Evolutionary conservation across 768 basidiomycete genomes (phyloP), one percentile per base, ranked within the genome.

Genomic region (Hygrophoropsis aurantiaca): DNA sequence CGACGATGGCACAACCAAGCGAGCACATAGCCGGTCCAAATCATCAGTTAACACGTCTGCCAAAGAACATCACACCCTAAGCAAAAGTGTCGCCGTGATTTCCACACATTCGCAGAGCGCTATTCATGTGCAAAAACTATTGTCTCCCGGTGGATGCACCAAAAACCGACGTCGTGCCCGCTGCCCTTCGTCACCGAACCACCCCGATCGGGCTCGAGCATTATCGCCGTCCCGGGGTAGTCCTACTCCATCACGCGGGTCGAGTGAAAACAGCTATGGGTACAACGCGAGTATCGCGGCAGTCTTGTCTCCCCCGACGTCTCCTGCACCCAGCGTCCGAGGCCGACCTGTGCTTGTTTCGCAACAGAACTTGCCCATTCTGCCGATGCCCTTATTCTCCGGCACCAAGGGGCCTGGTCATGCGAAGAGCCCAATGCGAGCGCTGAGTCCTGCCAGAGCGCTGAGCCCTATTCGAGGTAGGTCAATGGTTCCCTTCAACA

Each of bases 401-500:
- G 20, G 44, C 13, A 20, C 30, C 21, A 6, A 19, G 15, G 18
- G 15, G 23, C 13, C 24, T 50, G 37, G 3, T 13, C 13, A 42
- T 23, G 32, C 49, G 1, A 46, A n/a, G 13, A 64, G 53, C 26
- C 53, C 58, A 3, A 42, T 40, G 2, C 63, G 64, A 44, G 53
- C 58, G 13, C 46, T 64, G 34, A 67, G 52, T 40, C 52, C 52
- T 2, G 21, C n/a, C 5, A 54, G 50, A 44, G 44, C 53, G 26
- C 52, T 52, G 25, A 64, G 69, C 56, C 70, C 70, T 40, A 49
- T 62, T 2, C 58, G 64, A 44, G 67, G 69, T 45, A 52, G 56
- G 62, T 42, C 54, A 48, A 32, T 47, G 55, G 54, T 15, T 11
- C 13, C n/a, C 20, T 30, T 54, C 25, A 30, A n/a, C n/a, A n/a